Conservation (phyloP, 1,284 basidiomycete genomes). For the Malassezia cuniculi region DNA sequence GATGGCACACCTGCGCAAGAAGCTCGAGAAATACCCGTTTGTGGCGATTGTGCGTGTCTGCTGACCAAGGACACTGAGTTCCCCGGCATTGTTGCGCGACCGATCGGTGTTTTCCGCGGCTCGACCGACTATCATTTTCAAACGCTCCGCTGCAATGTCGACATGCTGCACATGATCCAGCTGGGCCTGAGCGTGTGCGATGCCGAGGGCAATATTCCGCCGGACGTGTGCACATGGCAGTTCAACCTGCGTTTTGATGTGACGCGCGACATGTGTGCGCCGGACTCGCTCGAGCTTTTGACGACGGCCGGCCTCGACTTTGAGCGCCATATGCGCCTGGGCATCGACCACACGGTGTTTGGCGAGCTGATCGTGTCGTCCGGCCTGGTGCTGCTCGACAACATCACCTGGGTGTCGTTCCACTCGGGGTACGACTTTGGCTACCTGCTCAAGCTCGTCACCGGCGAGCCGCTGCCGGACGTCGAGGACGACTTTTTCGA, state of each 20-base stretch:
- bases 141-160: constrained; percentile 90
- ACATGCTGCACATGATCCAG: constrained; percentile 93
- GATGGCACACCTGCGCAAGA: constrained; percentile 71
- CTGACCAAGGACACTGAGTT: constrained; percentile 70
- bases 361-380: constrained; percentile 94
- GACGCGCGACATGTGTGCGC: constrained; percentile 92
- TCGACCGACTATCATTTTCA: constrained; percentile 98
- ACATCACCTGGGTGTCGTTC: constrained; percentile 94
- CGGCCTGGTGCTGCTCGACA: constrained; percentile 74
- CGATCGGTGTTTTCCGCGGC: constrained; percentile 89
- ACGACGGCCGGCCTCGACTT: constrained; percentile 94
- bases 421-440: constrained; percentile 99
- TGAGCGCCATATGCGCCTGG: constrained; percentile 76
- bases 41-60: constrained; percentile 60
- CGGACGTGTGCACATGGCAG: constrained; percentile 82
- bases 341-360: constrained; percentile 86
- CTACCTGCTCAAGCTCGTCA: constrained; percentile 90
- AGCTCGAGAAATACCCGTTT: constrained; percentile 81
- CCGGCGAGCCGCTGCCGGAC: constrained; percentile 70
- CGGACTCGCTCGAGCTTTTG: constrained; percentile 85
- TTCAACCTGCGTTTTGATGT: constrained; percentile 95
- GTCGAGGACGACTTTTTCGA: constrained; percentile 85
- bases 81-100: constrained; percentile 91
- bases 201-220: constrained; percentile 74
- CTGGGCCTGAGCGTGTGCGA: constrained; percentile 88